Evolutionary conservation across 176 grass and related monocot species (phyloP), one percentile per base, ranked within the genome.

Genomic region (Oryza meyeriana): DNA sequence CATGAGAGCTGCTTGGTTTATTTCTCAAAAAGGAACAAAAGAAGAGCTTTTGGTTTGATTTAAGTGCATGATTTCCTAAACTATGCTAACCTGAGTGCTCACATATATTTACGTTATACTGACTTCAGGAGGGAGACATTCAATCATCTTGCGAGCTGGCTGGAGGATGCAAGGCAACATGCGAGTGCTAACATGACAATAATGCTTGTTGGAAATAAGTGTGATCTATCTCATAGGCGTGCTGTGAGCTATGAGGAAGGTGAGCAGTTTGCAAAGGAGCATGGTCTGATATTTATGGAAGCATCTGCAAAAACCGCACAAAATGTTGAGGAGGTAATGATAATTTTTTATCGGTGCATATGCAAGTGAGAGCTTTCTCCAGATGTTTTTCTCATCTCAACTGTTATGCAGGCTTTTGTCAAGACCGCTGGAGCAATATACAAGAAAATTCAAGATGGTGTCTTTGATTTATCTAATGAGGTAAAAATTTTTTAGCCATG

Each of bases 381-480:
- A 0, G 18, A 20, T 1, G 4, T 24, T 12, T 82, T 69, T 35
- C 42, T 88, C 20, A 39, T 84, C 36, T 2, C 4, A n/a, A 72
- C 26, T 39, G 20, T 40, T 78, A 87, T 57, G 3, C 83, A 94
- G 92, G 92, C 73, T 35, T 94, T 94, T 10, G 83, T 94, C 38
- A 89, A 84, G 80, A 94, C 89, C 28, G 89, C 92, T 67, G 87
- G 84, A 45, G 85, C 84, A n/a, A 89, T 94, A 71, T 91, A 91
- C 84, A 94, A 94, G 81, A 94, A 94, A 80, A 94, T 91, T 35
- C 92, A 91, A 36, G 92, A 94, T 73, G 92, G 92, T 52, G 92
- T 91, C 25, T 89, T 94, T 32, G 92, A 94, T 57, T 89, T 91
- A 89, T 94, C 89, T 65, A 94, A 94, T 85, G 92, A 94, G 89